Evolutionary conservation across 805 yeast genomes (phyloP), one percentile per base, ranked within the genome.

Genomic region (Limtongia smithiae): DNA sequence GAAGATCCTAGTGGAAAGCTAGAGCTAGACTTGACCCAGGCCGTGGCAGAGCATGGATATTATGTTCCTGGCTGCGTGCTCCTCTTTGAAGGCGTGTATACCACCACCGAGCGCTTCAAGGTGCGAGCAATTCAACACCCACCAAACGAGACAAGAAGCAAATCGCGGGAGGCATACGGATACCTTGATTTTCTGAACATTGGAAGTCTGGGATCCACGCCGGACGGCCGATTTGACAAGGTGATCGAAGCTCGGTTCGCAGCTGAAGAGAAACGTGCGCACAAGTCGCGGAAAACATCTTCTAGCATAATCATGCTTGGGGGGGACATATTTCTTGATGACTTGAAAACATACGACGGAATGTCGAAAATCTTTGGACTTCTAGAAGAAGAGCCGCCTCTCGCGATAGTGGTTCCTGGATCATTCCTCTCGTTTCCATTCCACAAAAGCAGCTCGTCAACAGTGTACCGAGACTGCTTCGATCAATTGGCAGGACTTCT

Each of bases 111-210:
- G 24, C 80, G 76, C 41, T 89, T 93, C 62, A 80, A 83, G 57
- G 94, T 84, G 1, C 75, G 84, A 25, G 76, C 83, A 3, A 74
- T 93, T 43, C 83, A 85, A 2, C 96, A 88, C 51, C 97, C 98
- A 2, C 89, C 93, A 0, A 83, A 88, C 2, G 99, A 93, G 64
- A 72, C 77, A 55, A 73, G 97, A 50, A 81, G 75, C 7, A 66
- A 62, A 0, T 74, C 94, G 1, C 62, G 81, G 48, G 90, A 84
- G 22, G 82, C 83, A 1, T 81, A 81, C 51, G 97, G 96, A 1
- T 77, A 83, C 57, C 60, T 86, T 21, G 97, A 93, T 65, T 82
- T 89, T 57, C 67, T 76, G 48, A 81, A 76, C 12, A 65, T 70
- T 4, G 67, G 68, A 7, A 49, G 46, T 59, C 51, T 48, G 59